Conservation (phyloP, 208 protist species). For the Trypanosoma melophagium region DNA sequence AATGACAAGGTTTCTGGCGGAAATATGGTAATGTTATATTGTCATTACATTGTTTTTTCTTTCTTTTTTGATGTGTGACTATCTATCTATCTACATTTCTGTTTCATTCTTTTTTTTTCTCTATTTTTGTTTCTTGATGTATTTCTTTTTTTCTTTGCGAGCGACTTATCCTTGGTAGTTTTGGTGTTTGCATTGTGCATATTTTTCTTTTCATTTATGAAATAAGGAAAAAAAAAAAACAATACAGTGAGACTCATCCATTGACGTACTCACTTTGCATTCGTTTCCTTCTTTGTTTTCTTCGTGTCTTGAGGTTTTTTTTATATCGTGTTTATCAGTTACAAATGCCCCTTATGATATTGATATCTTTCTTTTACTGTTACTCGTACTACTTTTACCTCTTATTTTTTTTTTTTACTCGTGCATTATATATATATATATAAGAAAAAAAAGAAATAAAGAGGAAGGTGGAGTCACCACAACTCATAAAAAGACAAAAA, state of each 20-base stretch:
- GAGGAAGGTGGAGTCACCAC: background rate
- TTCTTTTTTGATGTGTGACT: background rate
- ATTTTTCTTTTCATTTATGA: too few relatives aligned
- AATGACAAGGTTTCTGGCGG: too few relatives aligned
- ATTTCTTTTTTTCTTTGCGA: constrained; percentile 25
- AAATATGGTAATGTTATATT: too few relatives aligned
- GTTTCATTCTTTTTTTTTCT: constrained; percentile 7
- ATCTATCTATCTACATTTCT: constrained; percentile 4
- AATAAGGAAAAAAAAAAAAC: too few relatives aligned
- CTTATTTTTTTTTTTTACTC: background rate
- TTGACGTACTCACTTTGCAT: background rate
- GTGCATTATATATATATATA: background rate
- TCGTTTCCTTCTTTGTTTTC: background rate
- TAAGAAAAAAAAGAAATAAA: constrained; percentile 6
- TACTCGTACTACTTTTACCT: background rate
- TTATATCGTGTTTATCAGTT: background rate
- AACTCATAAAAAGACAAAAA: background rate
- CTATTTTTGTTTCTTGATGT: background rate
- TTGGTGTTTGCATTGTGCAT: too few relatives aligned
- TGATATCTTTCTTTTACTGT: background rate
- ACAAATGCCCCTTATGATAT: too few relatives aligned
- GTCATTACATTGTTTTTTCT: background rate
- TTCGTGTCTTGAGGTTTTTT: background rate
- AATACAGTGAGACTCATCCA: too few relatives aligned
- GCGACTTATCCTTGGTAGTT: background rate